phyloP scores from a whole-genome alignment of 441 rosid genomes.

The Breynia disticha region DNA sequence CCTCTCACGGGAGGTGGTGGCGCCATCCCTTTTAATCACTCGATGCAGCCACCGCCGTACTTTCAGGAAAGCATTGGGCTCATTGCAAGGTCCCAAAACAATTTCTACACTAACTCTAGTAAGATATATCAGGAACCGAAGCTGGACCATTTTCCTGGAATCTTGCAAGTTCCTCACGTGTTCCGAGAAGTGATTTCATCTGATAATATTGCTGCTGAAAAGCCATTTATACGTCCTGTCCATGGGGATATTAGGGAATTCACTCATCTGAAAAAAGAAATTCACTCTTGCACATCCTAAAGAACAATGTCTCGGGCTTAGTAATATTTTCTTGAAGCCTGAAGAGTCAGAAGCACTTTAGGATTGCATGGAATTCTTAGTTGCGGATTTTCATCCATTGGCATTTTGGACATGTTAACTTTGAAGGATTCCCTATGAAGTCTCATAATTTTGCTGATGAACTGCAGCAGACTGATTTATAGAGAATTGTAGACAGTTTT shows the following conservation, averaged over 20 bases:
- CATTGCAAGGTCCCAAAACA: constrained; percentile 33
- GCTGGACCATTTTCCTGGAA: constrained; percentile 44
- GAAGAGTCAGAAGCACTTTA: no score
- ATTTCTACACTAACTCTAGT: constrained; percentile 28
- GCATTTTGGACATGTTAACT: no score
- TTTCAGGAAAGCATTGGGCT: constrained; percentile 47
- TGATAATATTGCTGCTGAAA: constrained; percentile 20
- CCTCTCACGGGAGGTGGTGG: constrained; percentile 56
- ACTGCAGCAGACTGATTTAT: no score
- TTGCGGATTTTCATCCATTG: no score
- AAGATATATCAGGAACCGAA: constrained; percentile 43
- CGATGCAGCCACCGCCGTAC: constrained; percentile 36
- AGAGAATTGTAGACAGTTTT: no score
- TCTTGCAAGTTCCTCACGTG: constrained; percentile 40
- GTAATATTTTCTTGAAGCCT: no score
- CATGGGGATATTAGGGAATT: constrained; percentile 28
- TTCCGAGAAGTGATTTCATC: constrained; percentile 46
- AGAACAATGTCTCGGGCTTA: no score
- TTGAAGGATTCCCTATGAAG: no score
- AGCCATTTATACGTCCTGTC: constrained; percentile 26
- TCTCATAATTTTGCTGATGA: no score
- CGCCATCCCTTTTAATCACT: constrained; percentile 42
- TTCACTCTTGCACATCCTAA: no score
- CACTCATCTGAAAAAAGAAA: no score
- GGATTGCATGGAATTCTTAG: no score